These are phyloP conservation scores for Pseudomonodictys pantanalensis DNA, from an alignment of 495 filamentous ascomycete genomes.

Conservation along the genomic window DNA sequence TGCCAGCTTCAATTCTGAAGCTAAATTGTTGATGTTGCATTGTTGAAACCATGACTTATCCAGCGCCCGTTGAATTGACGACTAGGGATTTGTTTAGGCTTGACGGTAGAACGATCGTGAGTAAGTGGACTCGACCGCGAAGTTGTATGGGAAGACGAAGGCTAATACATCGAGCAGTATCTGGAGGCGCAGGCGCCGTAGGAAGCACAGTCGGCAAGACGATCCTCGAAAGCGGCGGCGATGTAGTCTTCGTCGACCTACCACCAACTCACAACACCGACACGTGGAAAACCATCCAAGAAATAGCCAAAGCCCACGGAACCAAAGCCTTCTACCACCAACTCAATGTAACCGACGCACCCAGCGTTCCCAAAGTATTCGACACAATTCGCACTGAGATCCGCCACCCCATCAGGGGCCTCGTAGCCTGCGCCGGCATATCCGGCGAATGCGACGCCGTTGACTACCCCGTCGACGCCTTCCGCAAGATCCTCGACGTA, in stretches of 20 bases:
- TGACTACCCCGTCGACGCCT: slow-evolving; percentile 7
- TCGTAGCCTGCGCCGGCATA: slow-evolving; percentile 23
- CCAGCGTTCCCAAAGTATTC: not conserved
- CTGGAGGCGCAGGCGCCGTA: slow-evolving; percentile 3
- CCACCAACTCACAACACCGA: not conserved
- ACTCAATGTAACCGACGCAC: not conserved
- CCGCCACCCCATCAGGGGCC: slow-evolving; percentile 16
- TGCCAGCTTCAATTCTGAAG: too few species aligned
- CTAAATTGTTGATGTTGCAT: too few species aligned
- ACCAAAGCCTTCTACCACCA: not conserved
- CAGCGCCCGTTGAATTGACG: not conserved
- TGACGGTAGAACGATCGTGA: not conserved
- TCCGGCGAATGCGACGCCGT: slow-evolving; percentile 2
- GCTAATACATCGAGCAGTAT: not conserved
- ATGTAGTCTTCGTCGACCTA: not conserved
- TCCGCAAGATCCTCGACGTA: slow-evolving; percentile 23
- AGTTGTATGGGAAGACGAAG: not conserved
- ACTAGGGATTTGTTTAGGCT: not conserved
- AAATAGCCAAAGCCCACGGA: not conserved
- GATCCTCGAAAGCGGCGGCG: slow-evolving; percentile 1
- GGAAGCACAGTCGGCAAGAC: not conserved
- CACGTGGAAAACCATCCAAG: not conserved
- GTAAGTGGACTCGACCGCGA: not conserved
- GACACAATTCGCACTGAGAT: not conserved
- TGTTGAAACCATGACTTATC: slow-evolving; percentile 6